These are phyloP conservation scores for Naganishia cerealis DNA, from an alignment of 1,284 basidiomycete genomes.

Conservation along the genomic window DNA sequence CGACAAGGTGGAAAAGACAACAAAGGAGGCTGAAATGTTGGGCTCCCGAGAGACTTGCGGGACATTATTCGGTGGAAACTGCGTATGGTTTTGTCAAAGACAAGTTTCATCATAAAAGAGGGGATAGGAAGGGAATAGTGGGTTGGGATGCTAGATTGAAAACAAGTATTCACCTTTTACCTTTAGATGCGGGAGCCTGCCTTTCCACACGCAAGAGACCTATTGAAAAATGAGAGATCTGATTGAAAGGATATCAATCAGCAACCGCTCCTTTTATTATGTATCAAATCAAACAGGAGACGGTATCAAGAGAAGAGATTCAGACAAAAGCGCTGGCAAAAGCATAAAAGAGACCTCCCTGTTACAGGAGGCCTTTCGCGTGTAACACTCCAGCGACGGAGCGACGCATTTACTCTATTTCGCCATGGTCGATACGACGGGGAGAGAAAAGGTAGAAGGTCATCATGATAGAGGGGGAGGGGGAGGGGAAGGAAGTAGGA, in stretches of 20 bases:
- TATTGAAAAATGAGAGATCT: slow-evolving; percentile 27
- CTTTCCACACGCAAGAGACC: slow-evolving; percentile 17
- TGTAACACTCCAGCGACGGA: slow-evolving; percentile 54
- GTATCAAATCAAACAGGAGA: slow-evolving; percentile 29
- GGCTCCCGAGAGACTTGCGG: slow-evolving; percentile 37
- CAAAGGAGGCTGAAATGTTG: slow-evolving; percentile 38
- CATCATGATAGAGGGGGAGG: slow-evolving; percentile 43
- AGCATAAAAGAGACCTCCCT: slow-evolving; percentile 49
- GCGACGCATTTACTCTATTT: slow-evolving; percentile 50
- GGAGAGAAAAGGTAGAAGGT: slow-evolving; percentile 55
- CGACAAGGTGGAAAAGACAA: slow-evolving; percentile 15
- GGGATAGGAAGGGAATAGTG: slow-evolving; percentile 5
- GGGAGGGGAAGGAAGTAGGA: slow-evolving; percentile 17
- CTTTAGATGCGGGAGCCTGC: not conserved
- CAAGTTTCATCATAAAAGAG: slow-evolving; percentile 48
- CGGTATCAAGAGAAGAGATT: slow-evolving; percentile 29
- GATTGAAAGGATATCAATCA: slow-evolving; percentile 14
- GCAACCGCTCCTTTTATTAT: slow-evolving; percentile 1
- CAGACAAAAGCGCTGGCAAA: slow-evolving; percentile 57
- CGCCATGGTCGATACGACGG: slow-evolving; percentile 57
- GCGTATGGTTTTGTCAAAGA: slow-evolving; percentile 54
- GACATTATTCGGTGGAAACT: slow-evolving; percentile 55
- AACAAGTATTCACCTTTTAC: slow-evolving; percentile 30
- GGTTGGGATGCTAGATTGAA: not conserved
- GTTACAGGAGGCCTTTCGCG: slow-evolving; percentile 34